Conservation (phyloP, 2,329 filamentous ascomycete genomes). For the Claviceps africana region DNA sequence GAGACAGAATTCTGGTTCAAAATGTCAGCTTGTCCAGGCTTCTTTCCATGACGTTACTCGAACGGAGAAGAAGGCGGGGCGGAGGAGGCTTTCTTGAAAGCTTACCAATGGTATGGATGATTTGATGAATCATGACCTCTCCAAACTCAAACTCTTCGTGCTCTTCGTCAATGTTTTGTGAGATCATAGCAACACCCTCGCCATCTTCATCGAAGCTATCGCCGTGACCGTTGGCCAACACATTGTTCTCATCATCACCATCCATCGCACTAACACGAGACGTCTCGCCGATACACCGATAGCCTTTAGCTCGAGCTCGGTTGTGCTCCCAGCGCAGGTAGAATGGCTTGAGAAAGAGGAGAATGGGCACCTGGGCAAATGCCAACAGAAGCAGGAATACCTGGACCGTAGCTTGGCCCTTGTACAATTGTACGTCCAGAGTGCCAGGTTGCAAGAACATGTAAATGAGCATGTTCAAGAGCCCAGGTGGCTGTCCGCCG, state of each 20-base stretch:
- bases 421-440: slow-evolving; percentile 59
- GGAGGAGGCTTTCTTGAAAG: too few relatives aligned
- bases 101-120: slow-evolving; percentile 93
- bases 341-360: slow-evolving; percentile 90
- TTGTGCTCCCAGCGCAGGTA: slow-evolving; percentile 93
- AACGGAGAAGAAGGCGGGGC: neutral
- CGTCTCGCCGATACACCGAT: slow-evolving; percentile 82
- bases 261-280: slow-evolving; percentile 81
- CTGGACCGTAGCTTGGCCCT: slow-evolving; percentile 64
- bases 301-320: slow-evolving; percentile 71
- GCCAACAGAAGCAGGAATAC: slow-evolving; percentile 68
- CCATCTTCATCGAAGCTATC: slow-evolving; percentile 49
- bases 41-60: neutral
- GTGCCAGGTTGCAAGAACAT: slow-evolving; percentile 90
- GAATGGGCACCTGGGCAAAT: slow-evolving; percentile 70
- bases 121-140: slow-evolving; percentile 96
- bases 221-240: slow-evolving; percentile 41
- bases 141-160: slow-evolving; percentile 96
- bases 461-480: slow-evolving; percentile 98
- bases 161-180: slow-evolving; percentile 70
- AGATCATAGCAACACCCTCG: slow-evolving; percentile 77
- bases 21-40: slow-evolving; percentile 15
- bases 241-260: slow-evolving; percentile 62
- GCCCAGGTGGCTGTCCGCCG: slow-evolving; percentile 57
- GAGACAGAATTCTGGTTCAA: slow-evolving; percentile 71